Conservation (phyloP, 306 rosid genomes). For the Benincasa hispida region DNA sequence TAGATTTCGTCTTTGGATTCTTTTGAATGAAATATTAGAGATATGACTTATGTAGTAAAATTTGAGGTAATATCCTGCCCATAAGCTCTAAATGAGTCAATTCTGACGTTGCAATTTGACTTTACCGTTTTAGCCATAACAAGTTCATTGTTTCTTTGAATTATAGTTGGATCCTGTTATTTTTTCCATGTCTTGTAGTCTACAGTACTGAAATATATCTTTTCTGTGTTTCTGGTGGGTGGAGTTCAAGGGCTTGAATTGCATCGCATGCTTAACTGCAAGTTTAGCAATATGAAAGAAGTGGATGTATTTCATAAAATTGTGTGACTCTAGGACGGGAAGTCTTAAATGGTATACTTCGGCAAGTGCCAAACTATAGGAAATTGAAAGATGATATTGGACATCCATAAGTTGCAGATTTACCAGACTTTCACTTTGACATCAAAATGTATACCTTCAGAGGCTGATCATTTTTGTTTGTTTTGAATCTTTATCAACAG, state of each 20-base stretch:
- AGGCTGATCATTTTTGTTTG: slow-evolving; percentile 15
- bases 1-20: not conserved
- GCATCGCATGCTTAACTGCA: not conserved
- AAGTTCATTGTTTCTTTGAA: not conserved
- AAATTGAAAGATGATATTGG: not conserved
- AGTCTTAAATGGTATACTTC: not conserved
- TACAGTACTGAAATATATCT: not conserved
- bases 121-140: not conserved
- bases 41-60: not conserved
- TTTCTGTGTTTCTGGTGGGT: not conserved
- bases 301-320: not conserved
- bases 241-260: not conserved
- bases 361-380: not conserved
- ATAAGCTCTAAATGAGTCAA: not conserved
- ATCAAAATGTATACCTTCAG: not conserved
- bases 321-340: not conserved
- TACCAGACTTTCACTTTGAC: not conserved
- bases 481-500: slow-evolving; percentile 34
- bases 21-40: not conserved
- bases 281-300: not conserved
- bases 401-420: not conserved
- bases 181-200: not conserved
- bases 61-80: not conserved
- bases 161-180: not conserved
- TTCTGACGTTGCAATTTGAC: not conserved